Evolutionary conservation across 108 stramenopile genomes (phyloP), one percentile per base, ranked within the genome.

Genomic region (Tribonema minus): DNA sequence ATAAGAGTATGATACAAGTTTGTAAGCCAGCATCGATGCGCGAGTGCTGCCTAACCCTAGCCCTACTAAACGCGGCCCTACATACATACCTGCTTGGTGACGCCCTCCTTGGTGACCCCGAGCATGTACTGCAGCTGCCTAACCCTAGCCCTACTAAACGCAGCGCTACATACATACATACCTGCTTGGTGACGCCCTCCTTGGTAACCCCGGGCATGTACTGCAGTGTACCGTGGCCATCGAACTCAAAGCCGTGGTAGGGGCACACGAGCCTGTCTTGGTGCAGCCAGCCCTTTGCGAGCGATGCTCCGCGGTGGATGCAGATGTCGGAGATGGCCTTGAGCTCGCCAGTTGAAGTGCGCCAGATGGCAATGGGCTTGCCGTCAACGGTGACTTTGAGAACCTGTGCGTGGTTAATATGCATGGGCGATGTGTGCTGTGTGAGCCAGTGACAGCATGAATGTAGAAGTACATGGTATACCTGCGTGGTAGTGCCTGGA

Each of bases 141-240:
- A n/a, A n/a, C n/a, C n/a, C n/a, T n/a, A n/a, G n/a, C n/a, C n/a
- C n/a, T n/a, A n/a, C n/a, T n/a, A n/a, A n/a, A n/a, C n/a, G n/a
- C n/a, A n/a, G n/a, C n/a, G n/a, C n/a, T n/a, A n/a, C n/a, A n/a
- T n/a, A n/a, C n/a, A n/a, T n/a, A n/a, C 64, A 33, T 35, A 0
- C 64, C 64, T 31, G 20, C 64, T 2, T 65, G 29, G 20, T 34
- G 32, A 30, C n/a, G n/a, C n/a, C n/a, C n/a, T n/a, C n/a, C n/a
- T n/a, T n/a, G n/a, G n/a, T n/a, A n/a, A n/a, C n/a, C n/a, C 81
- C 81, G 23, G 81, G 81, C 68, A 72, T 81, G 30, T 72, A 64
- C 1, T 29, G 34, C 30, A 81, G 58, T 33, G 39, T 41, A 40
- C 81, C 81, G 33, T 72, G 36, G 31, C 71, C 64, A 36, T 81